Base-by-base conservation (phyloP, 2,329 filamentous ascomycete species). In the Penicillium sp. region DNA sequence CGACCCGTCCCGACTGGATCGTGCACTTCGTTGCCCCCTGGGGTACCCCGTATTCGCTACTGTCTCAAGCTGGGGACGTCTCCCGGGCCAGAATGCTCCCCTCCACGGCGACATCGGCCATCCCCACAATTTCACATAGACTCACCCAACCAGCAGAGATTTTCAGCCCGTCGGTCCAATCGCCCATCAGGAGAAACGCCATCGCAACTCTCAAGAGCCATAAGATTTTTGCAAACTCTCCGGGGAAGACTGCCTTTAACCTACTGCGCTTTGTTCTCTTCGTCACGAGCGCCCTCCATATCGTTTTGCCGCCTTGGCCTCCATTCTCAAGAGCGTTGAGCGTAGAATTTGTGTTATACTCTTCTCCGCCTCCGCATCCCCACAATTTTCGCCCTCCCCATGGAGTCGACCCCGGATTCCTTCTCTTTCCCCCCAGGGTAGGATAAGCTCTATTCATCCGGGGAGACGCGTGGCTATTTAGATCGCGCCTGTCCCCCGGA, bases 221-320 rank as follows among this genome's bases (percentile, higher is more conserved):
- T n/a, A n/a, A n/a, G n/a, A 26, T 13, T 18, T 19, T 14, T 28
- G 19, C 5, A 27, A 27, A 6, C 25, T 27, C 11, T 11, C 21
- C 16, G 3, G 5, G 14, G 17, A 26, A 33, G 33, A 17, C 25
- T 42, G 11, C 25, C 11, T 6, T n/a, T 6, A 27, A 27, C 25
- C 25, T n/a, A 13, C n/a, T n/a, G 25, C 25, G 25, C 25, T 6
- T 27, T 9, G 25, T 33, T 10, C 27, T 17, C 35, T 18, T 11
- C 21, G 21, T 19, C 1, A 23, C 17, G 18, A 37, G n/a, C n/a
- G n/a, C n/a, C 28, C 30, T 37, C 13, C 25, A 38, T 42, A 44
- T 50, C 47, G 48, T 50, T 53, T 52, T 53, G 39, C 48, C 50
- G 50, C 13, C 39, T 42, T 43, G 39, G 36, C 40, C 9, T 11